phyloP scores from a whole-genome alignment of 2,329 filamentous ascomycete species.

The Ascosphaera pollenicola region DNA sequence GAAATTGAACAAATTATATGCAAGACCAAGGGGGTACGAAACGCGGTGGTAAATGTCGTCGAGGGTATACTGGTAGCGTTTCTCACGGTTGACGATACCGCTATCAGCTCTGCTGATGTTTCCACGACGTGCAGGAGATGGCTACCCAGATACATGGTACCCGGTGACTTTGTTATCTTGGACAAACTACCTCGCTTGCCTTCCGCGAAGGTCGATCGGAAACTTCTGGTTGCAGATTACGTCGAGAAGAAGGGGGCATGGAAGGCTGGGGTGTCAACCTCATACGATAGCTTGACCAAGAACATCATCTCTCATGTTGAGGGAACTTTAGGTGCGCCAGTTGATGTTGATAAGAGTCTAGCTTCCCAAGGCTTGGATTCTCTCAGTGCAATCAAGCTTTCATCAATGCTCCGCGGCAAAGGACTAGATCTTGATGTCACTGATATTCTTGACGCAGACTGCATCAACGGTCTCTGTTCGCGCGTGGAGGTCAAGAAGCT shows the following conservation, averaged over 20 bases:
- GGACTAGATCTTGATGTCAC: slow-evolving; percentile 36
- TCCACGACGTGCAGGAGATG: slow-evolving; percentile 42
- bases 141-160: slow-evolving; percentile 70
- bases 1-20: slow-evolving; percentile 61
- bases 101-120: slow-evolving; percentile 24
- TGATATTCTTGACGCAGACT: slow-evolving; percentile 37
- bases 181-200: slow-evolving; percentile 48
- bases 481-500: slow-evolving; percentile 10
- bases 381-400: slow-evolving; percentile 37
- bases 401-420: slow-evolving; percentile 36
- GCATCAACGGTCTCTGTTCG: slow-evolving; percentile 17
- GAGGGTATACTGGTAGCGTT: slow-evolving; percentile 52
- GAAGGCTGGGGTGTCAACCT: slow-evolving; percentile 3
- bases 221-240: slow-evolving; percentile 36
- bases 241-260: slow-evolving; percentile 8
- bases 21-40: slow-evolving; percentile 37
- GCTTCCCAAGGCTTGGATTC: slow-evolving; percentile 43
- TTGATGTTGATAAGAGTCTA: slow-evolving; percentile 23
- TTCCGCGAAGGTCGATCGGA: slow-evolving; percentile 66
- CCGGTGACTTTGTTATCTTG: slow-evolving; percentile 45
- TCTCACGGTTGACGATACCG: slow-evolving; percentile 31
- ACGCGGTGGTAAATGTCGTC: slow-evolving; percentile 44
- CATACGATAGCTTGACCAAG: slow-evolving; percentile 9
- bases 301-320: slow-evolving; percentile 22
- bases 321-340: slow-evolving; percentile 18